A percentile compares a stretch with the other conserved stretches of the same genome.
These are phyloP conservation scores for Hygrophorus russula DNA, from an alignment of 768 basidiomycete species.

Conservation along the genomic window DNA sequence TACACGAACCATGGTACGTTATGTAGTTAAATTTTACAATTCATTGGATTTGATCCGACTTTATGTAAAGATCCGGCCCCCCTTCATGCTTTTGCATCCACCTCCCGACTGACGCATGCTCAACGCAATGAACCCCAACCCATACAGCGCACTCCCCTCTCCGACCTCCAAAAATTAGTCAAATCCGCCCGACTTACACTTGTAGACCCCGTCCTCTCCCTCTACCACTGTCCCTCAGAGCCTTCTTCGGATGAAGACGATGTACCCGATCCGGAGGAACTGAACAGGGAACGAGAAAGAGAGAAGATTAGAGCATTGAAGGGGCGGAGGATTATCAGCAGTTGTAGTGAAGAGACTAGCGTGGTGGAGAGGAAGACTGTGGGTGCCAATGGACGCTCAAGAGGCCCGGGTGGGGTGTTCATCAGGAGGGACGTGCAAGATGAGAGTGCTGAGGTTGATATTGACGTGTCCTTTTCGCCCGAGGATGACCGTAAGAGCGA, in stretches of 20 bases:
- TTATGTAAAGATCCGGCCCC: conserved; percentile 37
- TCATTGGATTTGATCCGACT: not conserved
- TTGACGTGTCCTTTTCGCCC: conserved; percentile 12
- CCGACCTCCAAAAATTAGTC: conserved; percentile 48
- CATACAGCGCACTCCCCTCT: conserved; percentile 29
- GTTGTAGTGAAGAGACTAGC: conserved; percentile 11
- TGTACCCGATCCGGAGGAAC: conserved; percentile 27
- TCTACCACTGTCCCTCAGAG: conserved; percentile 20
- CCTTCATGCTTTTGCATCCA: conserved; percentile 34
- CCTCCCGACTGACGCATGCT: conserved; percentile 22
- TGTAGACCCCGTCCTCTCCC: conserved; percentile 35
- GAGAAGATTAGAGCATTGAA: conserved; percentile 47
- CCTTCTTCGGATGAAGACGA: conserved; percentile 26
- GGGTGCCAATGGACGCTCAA: conserved; percentile 7
- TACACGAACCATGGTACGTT: conserved; percentile 45
- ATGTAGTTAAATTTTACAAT: not conserved
- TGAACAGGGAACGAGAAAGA: conserved; percentile 31
- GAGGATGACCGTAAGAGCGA: not conserved
- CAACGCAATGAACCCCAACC: conserved; percentile 26
- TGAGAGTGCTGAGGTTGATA: conserved; percentile 51
- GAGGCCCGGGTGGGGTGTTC: conserved; percentile 31
- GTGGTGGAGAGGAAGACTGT: conserved; percentile 1
- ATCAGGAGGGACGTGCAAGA: conserved; percentile 47
- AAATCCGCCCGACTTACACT: conserved; percentile 37
- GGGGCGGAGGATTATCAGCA: conserved; percentile 29